Conservation (phyloP, 2,329 filamentous ascomycete genomes). For the Beauveria sp. region DNA sequence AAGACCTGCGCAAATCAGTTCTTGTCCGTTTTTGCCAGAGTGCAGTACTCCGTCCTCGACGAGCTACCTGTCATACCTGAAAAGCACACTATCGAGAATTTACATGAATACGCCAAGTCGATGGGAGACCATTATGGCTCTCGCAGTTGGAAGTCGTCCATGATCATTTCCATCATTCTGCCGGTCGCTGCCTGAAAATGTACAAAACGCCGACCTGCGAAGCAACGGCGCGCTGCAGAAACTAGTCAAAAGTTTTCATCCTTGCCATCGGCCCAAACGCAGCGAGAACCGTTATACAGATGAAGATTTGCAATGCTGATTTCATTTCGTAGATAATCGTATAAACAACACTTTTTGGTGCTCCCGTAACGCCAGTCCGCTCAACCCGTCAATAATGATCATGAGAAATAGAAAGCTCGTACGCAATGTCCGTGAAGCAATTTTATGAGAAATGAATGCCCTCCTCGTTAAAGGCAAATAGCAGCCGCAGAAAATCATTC, state of each 20-base stretch:
- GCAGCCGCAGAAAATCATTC: constrained; percentile 77
- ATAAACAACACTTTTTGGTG: background rate
- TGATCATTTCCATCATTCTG: constrained; percentile 33
- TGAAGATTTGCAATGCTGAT: background rate
- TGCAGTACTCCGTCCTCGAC: constrained; percentile 30
- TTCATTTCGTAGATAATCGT: background rate
- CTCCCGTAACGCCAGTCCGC: constrained; percentile 1
- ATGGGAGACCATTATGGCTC: constrained; percentile 45
- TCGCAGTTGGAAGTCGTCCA: constrained; percentile 36
- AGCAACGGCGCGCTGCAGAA: no score
- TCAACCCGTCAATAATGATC: background rate
- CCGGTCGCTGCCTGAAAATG: no score
- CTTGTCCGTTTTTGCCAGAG: constrained; percentile 18
- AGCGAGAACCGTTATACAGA: no score
- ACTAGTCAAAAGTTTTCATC: no score
- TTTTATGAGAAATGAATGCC: constrained; percentile 76
- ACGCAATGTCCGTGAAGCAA: background rate
- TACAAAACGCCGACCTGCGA: no score
- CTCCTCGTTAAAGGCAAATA: constrained; percentile 80
- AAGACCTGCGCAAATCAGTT: constrained; percentile 24
- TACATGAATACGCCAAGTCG: constrained; percentile 43
- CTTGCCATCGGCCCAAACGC: no score
- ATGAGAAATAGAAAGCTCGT: background rate
- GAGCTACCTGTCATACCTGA: constrained; percentile 41
- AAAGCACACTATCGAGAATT: constrained; percentile 40